Conservation (phyloP, 257 asterid species). For the Jasminum sambac region DNA sequence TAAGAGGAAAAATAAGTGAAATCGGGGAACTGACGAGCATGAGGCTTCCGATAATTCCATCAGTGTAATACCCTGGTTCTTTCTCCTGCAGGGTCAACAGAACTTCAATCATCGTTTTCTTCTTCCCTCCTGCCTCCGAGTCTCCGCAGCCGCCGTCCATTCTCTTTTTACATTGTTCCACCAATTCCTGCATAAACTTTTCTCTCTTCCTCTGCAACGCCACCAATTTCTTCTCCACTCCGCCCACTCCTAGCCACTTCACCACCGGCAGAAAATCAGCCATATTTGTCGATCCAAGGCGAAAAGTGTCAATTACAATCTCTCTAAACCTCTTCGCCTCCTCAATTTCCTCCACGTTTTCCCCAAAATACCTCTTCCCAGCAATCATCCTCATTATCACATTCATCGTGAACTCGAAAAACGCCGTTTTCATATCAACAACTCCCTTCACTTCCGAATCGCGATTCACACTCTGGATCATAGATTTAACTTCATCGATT, state of each 20-base stretch:
- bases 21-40: neutral
- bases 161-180: slow-evolving; percentile 37
- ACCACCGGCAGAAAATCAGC: slow-evolving; percentile 52
- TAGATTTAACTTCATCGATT: slow-evolving; percentile 45
- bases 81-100: slow-evolving; percentile 22
- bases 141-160: slow-evolving; percentile 18
- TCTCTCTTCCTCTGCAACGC: slow-evolving; percentile 46
- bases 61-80: slow-evolving; percentile 30
- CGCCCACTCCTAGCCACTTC: slow-evolving; percentile 39
- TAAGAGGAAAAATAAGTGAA: no score
- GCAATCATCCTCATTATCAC: slow-evolving; percentile 58
- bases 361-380: slow-evolving; percentile 51
- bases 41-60: slow-evolving; percentile 29
- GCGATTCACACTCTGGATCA: slow-evolving; percentile 31
- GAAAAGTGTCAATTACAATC: slow-evolving; percentile 36
- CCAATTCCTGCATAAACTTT: slow-evolving; percentile 46
- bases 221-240: slow-evolving; percentile 37
- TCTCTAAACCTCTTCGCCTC: slow-evolving; percentile 50
- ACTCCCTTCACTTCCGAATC: slow-evolving; percentile 15
- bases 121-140: slow-evolving; percentile 2
- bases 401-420: slow-evolving; percentile 42
- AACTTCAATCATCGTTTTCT: slow-evolving; percentile 27
- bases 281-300: slow-evolving; percentile 25
- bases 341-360: slow-evolving; percentile 43
- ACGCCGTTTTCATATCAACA: slow-evolving; percentile 48